Evolutionary conservation across 306 rosid species (phyloP).

Genomic region (Cicer chorassanicum): DNA sequence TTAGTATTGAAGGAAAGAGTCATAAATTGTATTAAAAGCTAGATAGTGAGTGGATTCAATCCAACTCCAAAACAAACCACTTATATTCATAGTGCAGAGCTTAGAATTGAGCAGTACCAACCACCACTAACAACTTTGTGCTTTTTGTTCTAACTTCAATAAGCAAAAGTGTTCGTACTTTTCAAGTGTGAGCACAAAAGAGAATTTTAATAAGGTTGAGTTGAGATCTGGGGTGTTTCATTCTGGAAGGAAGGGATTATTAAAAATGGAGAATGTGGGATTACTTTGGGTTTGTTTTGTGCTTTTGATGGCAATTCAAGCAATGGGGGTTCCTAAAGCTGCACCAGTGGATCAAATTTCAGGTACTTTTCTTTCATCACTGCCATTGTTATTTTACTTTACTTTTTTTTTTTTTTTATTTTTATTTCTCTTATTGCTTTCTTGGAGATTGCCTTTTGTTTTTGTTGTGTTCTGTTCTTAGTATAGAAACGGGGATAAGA

Average conservation of each 20-base stretch:
- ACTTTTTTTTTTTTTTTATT: not conserved
- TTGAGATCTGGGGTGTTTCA: not conserved
- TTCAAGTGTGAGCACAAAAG: not conserved
- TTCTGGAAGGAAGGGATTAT: not conserved
- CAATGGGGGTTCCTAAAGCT: constrained; percentile 11
- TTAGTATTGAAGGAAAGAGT: not conserved
- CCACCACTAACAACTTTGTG: not conserved
- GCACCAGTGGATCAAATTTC: constrained; percentile 1
- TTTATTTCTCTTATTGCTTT: too few relatives aligned
- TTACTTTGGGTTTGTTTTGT: constrained; percentile 24
- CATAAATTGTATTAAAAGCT: too few relatives aligned
- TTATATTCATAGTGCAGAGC: not conserved
- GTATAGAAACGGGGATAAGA: not conserved
- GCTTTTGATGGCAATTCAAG: constrained; percentile 15
- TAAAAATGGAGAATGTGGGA: constrained; percentile 41
- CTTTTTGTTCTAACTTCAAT: not conserved
- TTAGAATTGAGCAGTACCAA: not conserved
- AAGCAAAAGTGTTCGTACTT: not conserved
- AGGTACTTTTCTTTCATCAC: constrained; percentile 34
- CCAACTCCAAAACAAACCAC: not conserved
- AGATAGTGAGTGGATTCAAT: not conserved
- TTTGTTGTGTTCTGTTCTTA: constrained; percentile 6
- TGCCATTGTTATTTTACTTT: not conserved
- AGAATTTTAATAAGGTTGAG: not conserved
- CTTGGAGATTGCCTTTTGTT: not conserved